Base-by-base conservation (phyloP, 768 basidiomycete genomes). In the Galerina marginata region DNA sequence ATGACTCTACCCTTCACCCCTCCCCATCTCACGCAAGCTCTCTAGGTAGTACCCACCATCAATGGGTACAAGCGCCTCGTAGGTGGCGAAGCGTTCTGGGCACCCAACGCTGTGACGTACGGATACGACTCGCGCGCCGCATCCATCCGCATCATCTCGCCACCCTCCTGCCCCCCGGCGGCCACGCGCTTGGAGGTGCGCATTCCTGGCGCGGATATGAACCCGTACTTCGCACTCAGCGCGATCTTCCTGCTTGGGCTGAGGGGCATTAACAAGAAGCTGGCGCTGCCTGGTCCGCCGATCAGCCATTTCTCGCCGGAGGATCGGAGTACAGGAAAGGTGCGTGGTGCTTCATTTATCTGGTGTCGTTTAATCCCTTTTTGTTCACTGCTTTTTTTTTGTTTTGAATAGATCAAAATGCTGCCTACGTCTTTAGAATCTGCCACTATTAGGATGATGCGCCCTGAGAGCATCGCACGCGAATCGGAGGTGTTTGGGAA, bases 41-140 rank as follows among this genome's bases (percentile, higher is more conserved):
- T 45, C 4, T 39, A 93, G 91, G 73, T 93, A 25, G 91, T 93
- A 14, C 95, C 93, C 1, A 96, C 92, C 0, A 90, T 97, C 75
- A 96, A 96, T 69, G 95, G 96, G 7, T 99, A 99, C 80, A 99
- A 99, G 72, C 93, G 97, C 14, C 86, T 99, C 7, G 89, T 93
- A 16, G 95, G 92, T 16, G 95, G 95, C 11, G 94, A 95, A 72
- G 89, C 90, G 4, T 95, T 91, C 80, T 97, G 93, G 93, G 95
- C 95, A 5, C 95, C 95, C 0, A 96, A 94, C 67, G 87, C 93
- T 3, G 84, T 93, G 15, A 96, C 95, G 3, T 98, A 95, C 72
- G 96, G 96, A 9, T 98, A 96, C 71, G 97, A 99, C 75, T 95
- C 93, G 20, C 92, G 97, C 38, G 90, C 89, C 0, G 95, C 95